Base-by-base conservation (phyloP, 768 basidiomycete genomes). In the Pleurotus citrinopileatus region DNA sequence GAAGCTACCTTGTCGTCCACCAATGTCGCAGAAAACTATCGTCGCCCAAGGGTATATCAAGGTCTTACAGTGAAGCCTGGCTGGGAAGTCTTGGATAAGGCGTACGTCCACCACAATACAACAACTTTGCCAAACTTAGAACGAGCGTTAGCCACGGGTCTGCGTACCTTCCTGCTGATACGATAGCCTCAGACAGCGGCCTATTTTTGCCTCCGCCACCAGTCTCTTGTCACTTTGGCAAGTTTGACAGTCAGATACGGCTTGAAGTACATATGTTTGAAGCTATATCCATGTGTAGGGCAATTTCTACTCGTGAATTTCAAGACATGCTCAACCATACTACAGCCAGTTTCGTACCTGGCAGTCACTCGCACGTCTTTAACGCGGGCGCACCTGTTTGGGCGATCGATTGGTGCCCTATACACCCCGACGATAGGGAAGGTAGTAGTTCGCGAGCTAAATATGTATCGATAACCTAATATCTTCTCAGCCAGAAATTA, bases 361-460 rank as follows among this genome's bases (percentile, higher is more conserved):
- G 77, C 34, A 84, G 81, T 59, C 73, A 76, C 25, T 77, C 87
- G 0, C 79, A 87, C 56, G 73, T 96, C 1, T 87, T 98, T 67
- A 91, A 87, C 57, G 87, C 90, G 0, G 97, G 97, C 4, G 89
- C 87, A 2, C 89, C 92, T 0, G 88, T 91, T n/a, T 92, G 89
- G 86, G 91, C 85, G 2, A 63, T 96, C 29, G 93, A 95, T 59
- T 98, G 95, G 95, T 94, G 94, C 66, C 96, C 97, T 2, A 82
- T 86, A 20, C 78, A 87, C 56, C 68, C 74, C 19, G 71, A 77
- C 29, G 83, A 85, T 45, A 76, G 83, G 34, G 57, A 70, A 44
- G 64, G 89, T 89, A 60, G 60, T 76, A 63, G 6, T 2, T 20
- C n/a, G n/a, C n/a, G n/a, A n/a, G n/a, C n/a, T 27, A 27, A 1